Conservation (phyloP, 2,329 filamentous ascomycete species). For the Gnomoniopsis smithogilvyi region DNA sequence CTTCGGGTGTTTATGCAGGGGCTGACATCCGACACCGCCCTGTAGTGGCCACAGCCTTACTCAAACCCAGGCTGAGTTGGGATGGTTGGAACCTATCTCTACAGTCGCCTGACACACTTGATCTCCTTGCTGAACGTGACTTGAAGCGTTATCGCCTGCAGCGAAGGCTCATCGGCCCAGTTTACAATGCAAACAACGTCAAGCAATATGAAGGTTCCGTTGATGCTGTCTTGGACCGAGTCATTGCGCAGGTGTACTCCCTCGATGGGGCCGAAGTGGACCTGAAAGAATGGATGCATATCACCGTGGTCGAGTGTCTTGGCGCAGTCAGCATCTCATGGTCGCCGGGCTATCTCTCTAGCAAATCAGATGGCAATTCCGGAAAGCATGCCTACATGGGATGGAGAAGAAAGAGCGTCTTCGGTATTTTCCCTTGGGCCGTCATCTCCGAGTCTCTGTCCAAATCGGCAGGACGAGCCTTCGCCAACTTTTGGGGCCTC, state of each 20-base stretch:
- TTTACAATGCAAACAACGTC: slow-evolving; percentile 42
- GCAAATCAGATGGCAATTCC: slow-evolving; percentile 42
- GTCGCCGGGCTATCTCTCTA: slow-evolving; percentile 46
- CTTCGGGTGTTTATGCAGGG: neutral
- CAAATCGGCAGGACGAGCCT: slow-evolving; percentile 34
- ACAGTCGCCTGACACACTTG: slow-evolving; percentile 41
- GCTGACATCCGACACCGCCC: neutral
- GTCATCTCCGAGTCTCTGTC: slow-evolving; percentile 37
- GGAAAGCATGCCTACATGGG: slow-evolving; percentile 46
- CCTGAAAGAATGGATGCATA: slow-evolving; percentile 55
- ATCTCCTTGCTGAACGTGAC: slow-evolving; percentile 48
- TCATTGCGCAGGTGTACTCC: slow-evolving; percentile 31
- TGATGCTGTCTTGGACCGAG: slow-evolving; percentile 36
- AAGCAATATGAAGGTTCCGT: slow-evolving; percentile 38
- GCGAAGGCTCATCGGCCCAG: slow-evolving; percentile 45
- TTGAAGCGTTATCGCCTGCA: slow-evolving; percentile 45
- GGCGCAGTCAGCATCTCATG: slow-evolving; percentile 48
- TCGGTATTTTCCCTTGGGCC: slow-evolving; percentile 45
- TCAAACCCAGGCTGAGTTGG: slow-evolving; percentile 40
- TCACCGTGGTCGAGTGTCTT: slow-evolving; percentile 50
- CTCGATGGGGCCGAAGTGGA: slow-evolving; percentile 40
- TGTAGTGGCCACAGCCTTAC: slow-evolving; percentile 43
- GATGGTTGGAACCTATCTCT: slow-evolving; percentile 32
- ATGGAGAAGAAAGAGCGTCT: slow-evolving; percentile 51
- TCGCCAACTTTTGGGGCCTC: slow-evolving; percentile 41